Evolutionary conservation across 2,329 filamentous ascomycete genomes (phyloP).

Genomic region (Cercospora janseana): DNA sequence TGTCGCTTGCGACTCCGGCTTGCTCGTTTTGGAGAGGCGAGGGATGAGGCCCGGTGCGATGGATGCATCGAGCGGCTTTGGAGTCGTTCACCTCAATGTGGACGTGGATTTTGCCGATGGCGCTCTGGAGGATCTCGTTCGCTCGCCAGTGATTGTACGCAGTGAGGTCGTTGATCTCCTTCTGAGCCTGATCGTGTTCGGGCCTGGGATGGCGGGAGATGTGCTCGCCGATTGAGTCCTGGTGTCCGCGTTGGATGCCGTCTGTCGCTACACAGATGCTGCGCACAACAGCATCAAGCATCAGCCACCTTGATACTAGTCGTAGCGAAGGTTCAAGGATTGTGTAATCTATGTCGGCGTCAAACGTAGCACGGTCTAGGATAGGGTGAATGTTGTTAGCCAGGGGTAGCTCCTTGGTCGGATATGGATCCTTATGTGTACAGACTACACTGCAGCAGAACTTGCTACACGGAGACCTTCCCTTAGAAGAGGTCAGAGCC

Average conservation of each 20-base stretch:
- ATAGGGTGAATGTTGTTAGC: neutral
- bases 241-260: neutral
- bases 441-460: slow-evolving; percentile 1
- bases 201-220: neutral
- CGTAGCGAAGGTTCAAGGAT: slow-evolving; percentile 1
- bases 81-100: neutral
- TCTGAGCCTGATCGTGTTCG: neutral
- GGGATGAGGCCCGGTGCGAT: neutral
- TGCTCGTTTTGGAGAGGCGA: neutral
- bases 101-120: neutral
- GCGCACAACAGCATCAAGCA: neutral
- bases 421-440: neutral
- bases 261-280: slow-evolving; percentile 4
- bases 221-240: neutral
- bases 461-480: neutral
- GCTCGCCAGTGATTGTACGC: slow-evolving; percentile 1
- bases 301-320: slow-evolving; percentile 8
- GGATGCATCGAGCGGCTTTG: neutral
- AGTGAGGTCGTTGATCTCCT: neutral
- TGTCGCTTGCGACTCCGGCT: neutral
- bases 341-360: neutral
- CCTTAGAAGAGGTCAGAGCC: no score
- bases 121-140: slow-evolving; percentile 2
- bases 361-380: neutral
- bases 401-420: neutral